Percentiles rank a stretch among this genome's conserved stretches.
Evolutionary conservation across 2,329 filamentous ascomycete species (phyloP).

Genomic region (Trichophyton benhamiae): DNA sequence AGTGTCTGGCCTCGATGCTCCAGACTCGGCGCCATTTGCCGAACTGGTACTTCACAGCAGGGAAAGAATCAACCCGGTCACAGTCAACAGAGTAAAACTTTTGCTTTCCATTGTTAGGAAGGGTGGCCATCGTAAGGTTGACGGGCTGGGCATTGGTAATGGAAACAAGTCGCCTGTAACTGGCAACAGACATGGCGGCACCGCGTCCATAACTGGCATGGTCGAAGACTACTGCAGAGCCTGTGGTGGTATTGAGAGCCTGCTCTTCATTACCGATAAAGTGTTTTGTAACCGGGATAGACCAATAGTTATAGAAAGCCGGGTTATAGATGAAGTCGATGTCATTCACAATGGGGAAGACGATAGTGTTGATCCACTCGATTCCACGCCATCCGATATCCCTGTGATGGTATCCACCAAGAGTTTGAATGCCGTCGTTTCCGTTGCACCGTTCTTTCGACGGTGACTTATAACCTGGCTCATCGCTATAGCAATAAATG

Average conservation of each 20-base stretch:
- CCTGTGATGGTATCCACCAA: slow-evolving; percentile 13
- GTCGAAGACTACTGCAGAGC: slow-evolving; percentile 15
- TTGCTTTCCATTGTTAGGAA: slow-evolving; percentile 15
- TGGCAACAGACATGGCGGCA: slow-evolving; percentile 13
- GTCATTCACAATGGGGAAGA: slow-evolving; percentile 14
- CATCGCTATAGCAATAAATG: slow-evolving; percentile 15
- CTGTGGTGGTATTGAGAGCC: slow-evolving; percentile 13
- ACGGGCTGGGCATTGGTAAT: slow-evolving; percentile 13
- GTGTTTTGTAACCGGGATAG: slow-evolving; percentile 13
- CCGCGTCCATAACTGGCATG: slow-evolving; percentile 16
- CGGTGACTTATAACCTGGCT: slow-evolving; percentile 7
- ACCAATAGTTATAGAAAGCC: slow-evolving; percentile 14
- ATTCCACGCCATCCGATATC: slow-evolving; percentile 11
- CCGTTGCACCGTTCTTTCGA: slow-evolving; percentile 12
- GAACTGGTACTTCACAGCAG: slow-evolving; percentile 13
- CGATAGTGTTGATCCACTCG: slow-evolving; percentile 14
- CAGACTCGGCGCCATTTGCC: slow-evolving; percentile 11
- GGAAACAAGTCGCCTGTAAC: slow-evolving; percentile 12
- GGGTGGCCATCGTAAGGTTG: slow-evolving; percentile 5
- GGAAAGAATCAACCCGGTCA: slow-evolving; percentile 9
- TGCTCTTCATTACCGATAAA: slow-evolving; percentile 14
- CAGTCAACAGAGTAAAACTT: slow-evolving; percentile 14
- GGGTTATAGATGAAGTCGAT: slow-evolving; percentile 16
- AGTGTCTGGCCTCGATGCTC: slow-evolving; percentile 13
- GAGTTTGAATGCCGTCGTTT: slow-evolving; percentile 13